Evolutionary conservation across 768 basidiomycete species (phyloP).

Genomic region (Trametes cubensis): DNA sequence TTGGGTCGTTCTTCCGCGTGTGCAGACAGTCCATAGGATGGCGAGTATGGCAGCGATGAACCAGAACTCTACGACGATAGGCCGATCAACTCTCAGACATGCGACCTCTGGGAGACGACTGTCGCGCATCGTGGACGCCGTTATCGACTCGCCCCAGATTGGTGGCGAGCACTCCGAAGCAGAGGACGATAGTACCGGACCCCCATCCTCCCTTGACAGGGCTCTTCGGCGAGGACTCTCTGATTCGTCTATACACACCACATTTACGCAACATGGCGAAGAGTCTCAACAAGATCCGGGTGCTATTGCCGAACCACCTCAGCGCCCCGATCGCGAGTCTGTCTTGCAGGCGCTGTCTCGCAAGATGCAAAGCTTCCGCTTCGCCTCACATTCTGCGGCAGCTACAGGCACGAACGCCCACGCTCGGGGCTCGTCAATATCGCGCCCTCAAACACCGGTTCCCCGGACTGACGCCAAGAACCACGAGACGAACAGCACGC

Average conservation of each 20-base stretch:
- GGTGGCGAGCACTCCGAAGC: conserved; percentile 41
- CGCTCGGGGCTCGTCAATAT: conserved; percentile 1
- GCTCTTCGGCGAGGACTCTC: conserved; percentile 81
- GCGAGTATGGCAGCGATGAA: conserved; percentile 6
- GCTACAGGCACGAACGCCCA: conserved; percentile 25
- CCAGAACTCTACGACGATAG: conserved; percentile 26
- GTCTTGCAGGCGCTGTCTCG: conserved; percentile 38
- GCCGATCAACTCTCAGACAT: conserved; percentile 29
- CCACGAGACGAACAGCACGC: conserved; percentile 14
- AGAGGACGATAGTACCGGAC: conserved; percentile 19
- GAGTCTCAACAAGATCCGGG: conserved; percentile 24
- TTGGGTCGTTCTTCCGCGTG: conserved; percentile 69
- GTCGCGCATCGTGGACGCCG: conserved; percentile 76
- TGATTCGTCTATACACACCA: conserved; percentile 91
- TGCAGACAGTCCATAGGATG: conserved; percentile 7
- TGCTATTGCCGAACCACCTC: not conserved
- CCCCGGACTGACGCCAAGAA: not conserved
- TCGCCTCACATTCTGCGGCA: conserved; percentile 31
- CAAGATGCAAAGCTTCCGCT: conserved; percentile 36
- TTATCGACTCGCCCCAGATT: conserved; percentile 58
- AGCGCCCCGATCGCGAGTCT: conserved; percentile 30
- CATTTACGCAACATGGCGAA: conserved; percentile 65
- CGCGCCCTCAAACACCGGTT: conserved; percentile 22
- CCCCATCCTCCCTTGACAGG: conserved; percentile 58
- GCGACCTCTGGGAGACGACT: conserved; percentile 39